Evolutionary conservation across 768 basidiomycete species (phyloP), one percentile per base, ranked within the genome.

Genomic region (Chiua virens): DNA sequence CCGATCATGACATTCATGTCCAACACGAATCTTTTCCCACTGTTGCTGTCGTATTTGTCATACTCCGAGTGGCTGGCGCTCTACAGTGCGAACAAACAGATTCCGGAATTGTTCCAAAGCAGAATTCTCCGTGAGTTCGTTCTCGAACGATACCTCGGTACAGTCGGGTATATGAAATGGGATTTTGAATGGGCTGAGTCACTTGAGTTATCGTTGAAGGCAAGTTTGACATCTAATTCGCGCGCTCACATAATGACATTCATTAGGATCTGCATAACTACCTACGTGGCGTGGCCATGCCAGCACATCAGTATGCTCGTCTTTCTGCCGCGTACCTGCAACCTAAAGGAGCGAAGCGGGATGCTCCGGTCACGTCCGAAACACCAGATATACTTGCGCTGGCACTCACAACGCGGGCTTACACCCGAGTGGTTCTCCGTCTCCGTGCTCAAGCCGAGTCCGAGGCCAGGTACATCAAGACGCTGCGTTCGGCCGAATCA

Each of bases 371-470:
- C 5, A 72, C 73, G 21, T 55, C 66, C 3, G 61, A 75, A 27
- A 57, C 66, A 21, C 73, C 76, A 5, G 74, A 76, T 7, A 77
- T 82, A n/a, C 72, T 74, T 14, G 68, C 72, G 5, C 70, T 87
- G 20, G 78, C 82, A 14, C 77, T 79, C 5, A 82, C 87, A 0
- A 80, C 86, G 14, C 79, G 89, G 3, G 81, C 89, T 3, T 93
- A 90, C 64, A 87, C 85, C 1, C 81, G 88, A n/a, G 80, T 93
- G 5, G 81, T 92, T 1, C 72, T 92, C 22, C 81, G 91, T 15
- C 75, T 93, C 17, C 80, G 91, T 9, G 81, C 81, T 0, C 90
- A 92, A 57, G 91, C 88, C 0, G 91, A 93, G 60, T 82, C 80
- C 68, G 78, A 75, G 45, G 67, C 66, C 10, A 63, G 38, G 45